phyloP scores from a whole-genome alignment of 371 early-diverging fungal genomes.

The Mucor indicus region DNA sequence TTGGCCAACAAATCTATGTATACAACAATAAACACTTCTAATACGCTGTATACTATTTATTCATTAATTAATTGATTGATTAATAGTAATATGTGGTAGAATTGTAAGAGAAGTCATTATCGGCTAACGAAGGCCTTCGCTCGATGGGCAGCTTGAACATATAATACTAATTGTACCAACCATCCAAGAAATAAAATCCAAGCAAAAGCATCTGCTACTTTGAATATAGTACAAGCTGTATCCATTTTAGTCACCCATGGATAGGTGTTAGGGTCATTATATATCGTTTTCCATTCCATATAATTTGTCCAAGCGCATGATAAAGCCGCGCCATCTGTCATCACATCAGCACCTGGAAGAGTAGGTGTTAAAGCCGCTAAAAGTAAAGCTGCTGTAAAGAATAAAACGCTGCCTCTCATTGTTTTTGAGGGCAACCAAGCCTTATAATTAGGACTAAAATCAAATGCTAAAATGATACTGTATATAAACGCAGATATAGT shows the following conservation, averaged over 20 bases:
- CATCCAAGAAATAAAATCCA: constrained; percentile 36
- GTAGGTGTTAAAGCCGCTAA: constrained; percentile 28
- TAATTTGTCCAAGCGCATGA: constrained; percentile 36
- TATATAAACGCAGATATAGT: constrained; percentile 24
- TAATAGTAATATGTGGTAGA: too few species aligned
- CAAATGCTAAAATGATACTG: constrained; percentile 30
- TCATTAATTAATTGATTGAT: too few species aligned
- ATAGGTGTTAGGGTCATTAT: constrained; percentile 23
- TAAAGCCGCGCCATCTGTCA: constrained; percentile 27
- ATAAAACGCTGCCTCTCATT: constrained; percentile 19
- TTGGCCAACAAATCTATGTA: too few species aligned
- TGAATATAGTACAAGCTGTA: constrained; percentile 28
- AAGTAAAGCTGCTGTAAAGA: constrained; percentile 21
- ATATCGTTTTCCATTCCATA: constrained; percentile 38
- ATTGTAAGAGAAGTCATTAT: too few species aligned
- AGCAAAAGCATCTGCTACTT: constrained; percentile 27
- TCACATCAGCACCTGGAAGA: constrained; percentile 37
- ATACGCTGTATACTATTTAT: too few species aligned
- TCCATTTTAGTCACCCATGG: constrained; percentile 45
- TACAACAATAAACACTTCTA: too few species aligned
- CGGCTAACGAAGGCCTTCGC: constrained; percentile 2
- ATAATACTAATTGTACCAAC: constrained; percentile 13
- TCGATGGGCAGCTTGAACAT: constrained; percentile 15
- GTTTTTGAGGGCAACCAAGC: constrained; percentile 43
- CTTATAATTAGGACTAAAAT: constrained; percentile 31